Base-by-base conservation (phyloP, 2,329 filamentous ascomycete species). In the Achaetomium macrosporum region DNA sequence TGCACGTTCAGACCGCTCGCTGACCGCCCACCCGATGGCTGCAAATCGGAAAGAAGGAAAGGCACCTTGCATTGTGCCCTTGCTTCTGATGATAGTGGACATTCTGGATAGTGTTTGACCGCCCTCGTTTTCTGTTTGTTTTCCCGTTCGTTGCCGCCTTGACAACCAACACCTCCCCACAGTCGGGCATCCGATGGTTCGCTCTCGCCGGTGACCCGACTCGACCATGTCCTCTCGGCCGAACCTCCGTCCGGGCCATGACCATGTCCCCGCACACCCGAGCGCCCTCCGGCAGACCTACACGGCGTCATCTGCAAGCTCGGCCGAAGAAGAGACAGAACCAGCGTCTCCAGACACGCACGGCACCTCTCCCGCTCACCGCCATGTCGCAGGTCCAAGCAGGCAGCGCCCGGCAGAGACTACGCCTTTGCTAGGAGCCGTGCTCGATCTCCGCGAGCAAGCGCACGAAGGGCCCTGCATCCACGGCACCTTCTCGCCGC, bases 401-500 rank as follows among this genome's bases (percentile, higher is more conserved):
- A 56, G 48, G 35, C 57, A 47, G 17, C 56, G 54, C 35, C 37
- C 69, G 8, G 69, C 68, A 58, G 81, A 84, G 61, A 74, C 72
- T 2, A 81, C 79, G 1, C 72, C 77, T 2, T 67, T 84, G 25
- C 70, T 81, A 12, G 63, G 65, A 8, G 57, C 62, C 25, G 54
- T 67, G 47, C 60, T 68, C 39, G 59, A 71, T 53, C 63, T 68
- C 50, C 60, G 61, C 51, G 68, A 72, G 36, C 67, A 61, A 31
- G 69, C 68, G 5, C 75, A 78, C 58, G 68, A 73, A 10, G 76
- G 75, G 17, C 66, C 68, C 49, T 89, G 84, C 72, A 77, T 79
- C 62, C 86, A 93, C 70, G 88, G 88, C 61, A 87, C 87, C 15
- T 89, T 91, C 64, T 90, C 87, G 41, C 85, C 87, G 1, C 74